Evolutionary conservation across 1,139 yeast genomes (phyloP).

Genomic region (Blastobotrys illinoisensis): DNA sequence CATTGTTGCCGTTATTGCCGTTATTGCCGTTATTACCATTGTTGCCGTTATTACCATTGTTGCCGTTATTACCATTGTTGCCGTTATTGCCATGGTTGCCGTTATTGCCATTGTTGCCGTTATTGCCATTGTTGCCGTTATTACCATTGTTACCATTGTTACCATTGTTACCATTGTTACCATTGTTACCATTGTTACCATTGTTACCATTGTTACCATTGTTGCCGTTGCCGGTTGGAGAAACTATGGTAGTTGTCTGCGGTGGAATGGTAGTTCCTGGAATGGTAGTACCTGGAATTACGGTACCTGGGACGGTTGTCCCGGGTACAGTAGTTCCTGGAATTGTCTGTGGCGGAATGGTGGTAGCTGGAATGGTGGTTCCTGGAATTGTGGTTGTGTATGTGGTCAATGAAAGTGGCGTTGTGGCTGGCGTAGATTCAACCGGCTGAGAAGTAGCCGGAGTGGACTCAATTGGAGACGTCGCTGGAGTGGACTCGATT

Average conservation of each 20-base stretch:
- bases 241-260: slow-evolving; percentile 1
- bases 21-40: not conserved
- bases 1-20: not conserved
- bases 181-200: not conserved
- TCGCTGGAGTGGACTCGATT: too few species aligned
- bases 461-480: too few species aligned
- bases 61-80: not conserved
- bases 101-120: not conserved
- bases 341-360: slow-evolving; percentile 9
- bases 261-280: slow-evolving; percentile 16
- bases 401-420: slow-evolving; percentile 3
- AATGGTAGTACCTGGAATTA: slow-evolving; percentile 17
- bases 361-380: slow-evolving; percentile 14
- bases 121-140: not conserved
- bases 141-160: not conserved
- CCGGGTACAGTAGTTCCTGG: slow-evolving; percentile 12
- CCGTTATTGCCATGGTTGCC: not conserved
- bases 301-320: slow-evolving; percentile 13
- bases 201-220: not conserved
- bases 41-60: not conserved
- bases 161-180: not conserved
- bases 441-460: not conserved
- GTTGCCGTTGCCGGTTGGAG: not conserved
- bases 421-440: slow-evolving; percentile 4
- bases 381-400: slow-evolving; percentile 17